Evolutionary conservation across 768 basidiomycete species (phyloP).

Genomic region (Boletus rubescentipes): DNA sequence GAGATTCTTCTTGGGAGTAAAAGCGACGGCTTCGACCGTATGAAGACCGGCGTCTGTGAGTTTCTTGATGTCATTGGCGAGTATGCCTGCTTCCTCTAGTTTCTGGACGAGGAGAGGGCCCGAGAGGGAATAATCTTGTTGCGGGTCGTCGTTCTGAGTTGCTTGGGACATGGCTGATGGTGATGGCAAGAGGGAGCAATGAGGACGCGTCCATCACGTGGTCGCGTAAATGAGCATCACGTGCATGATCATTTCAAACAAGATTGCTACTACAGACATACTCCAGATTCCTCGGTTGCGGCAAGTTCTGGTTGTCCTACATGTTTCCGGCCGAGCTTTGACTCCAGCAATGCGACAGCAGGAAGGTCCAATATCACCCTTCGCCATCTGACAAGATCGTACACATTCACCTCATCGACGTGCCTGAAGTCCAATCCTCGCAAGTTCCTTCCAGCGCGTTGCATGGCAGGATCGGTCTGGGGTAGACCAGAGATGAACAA

Average conservation of each 20-base stretch:
- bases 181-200: not conserved
- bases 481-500: conserved; percentile 73
- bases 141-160: conserved; percentile 49
- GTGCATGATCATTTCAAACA: not conserved
- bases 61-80: conserved; percentile 91
- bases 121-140: conserved; percentile 54
- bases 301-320: conserved; percentile 1
- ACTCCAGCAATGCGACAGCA: conserved; percentile 79
- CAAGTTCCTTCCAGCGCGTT: conserved; percentile 68
- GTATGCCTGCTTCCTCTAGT: conserved; percentile 85
- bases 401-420: conserved; percentile 69
- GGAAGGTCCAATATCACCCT: conserved; percentile 78
- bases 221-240: conserved; percentile 18
- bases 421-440: conserved; percentile 62
- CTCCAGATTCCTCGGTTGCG: conserved; percentile 6
- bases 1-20: conserved; percentile 92
- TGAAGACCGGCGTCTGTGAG: conserved; percentile 87
- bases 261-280: not conserved
- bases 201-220: conserved; percentile 35
- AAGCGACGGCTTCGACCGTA: conserved; percentile 94
- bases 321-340: conserved; percentile 48
- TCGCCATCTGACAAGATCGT: conserved; percentile 82
- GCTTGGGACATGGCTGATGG: conserved; percentile 42
- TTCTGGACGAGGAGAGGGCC: conserved; percentile 87
- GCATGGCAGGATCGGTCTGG: conserved; percentile 52